Percentiles rank a stretch among this genome's conserved stretches.
phyloP scores from a whole-genome alignment of 768 basidiomycete species.

The Boletus tomentosulus region DNA sequence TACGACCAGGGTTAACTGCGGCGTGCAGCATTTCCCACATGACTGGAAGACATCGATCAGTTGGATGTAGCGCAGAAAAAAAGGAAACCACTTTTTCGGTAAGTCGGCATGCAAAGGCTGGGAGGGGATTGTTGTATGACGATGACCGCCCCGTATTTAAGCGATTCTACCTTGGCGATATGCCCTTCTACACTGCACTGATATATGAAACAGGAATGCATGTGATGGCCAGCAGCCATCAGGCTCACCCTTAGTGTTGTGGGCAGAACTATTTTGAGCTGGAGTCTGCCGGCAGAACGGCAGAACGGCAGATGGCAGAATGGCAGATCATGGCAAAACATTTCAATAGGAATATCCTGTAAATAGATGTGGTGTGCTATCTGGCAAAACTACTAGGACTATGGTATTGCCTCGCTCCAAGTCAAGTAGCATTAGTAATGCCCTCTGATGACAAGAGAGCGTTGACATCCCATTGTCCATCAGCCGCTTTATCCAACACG shows the following conservation, averaged over 20 bases:
- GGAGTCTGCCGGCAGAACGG: conserved; percentile 2
- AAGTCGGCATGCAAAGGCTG: no score
- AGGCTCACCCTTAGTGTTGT: conserved; percentile 1
- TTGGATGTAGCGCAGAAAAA: no score
- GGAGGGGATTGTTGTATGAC: no score
- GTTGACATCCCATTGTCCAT: neutral
- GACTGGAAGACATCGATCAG: no score
- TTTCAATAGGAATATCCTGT: neutral
- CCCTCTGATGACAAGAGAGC: neutral
- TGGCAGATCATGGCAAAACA: conserved; percentile 8
- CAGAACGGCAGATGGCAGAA: conserved; percentile 9
- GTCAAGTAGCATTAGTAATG: neutral
- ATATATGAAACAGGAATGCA: no score
- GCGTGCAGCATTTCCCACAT: no score
- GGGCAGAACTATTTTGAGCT: conserved; percentile 8
- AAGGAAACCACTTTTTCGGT: no score
- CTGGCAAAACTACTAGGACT: neutral
- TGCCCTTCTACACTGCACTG: no score
- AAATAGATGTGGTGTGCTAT: neutral
- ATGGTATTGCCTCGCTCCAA: neutral
- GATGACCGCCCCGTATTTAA: no score
- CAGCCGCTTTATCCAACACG: neutral
- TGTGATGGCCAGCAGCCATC: no score
- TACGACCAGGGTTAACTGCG: neutral
- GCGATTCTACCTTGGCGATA: no score